Base-by-base conservation (phyloP, 805 yeast species). In the Pichia cabralensis region DNA sequence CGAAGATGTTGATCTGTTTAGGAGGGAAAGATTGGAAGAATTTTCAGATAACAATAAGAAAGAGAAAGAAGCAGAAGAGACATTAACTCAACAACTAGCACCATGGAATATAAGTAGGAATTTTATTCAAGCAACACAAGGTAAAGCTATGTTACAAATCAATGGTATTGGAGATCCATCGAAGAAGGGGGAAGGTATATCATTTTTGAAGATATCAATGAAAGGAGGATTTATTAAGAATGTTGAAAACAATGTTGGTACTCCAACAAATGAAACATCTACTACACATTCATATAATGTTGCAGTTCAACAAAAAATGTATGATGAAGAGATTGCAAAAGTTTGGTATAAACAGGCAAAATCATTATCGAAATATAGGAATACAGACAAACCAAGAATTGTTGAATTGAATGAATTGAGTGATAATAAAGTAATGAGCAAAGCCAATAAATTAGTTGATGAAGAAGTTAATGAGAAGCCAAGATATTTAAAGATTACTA, bases 161-260 rank as follows among this genome's bases (percentile, higher is more conserved):
- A 84, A 84, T 52, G 96, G 96, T 11, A 88, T 79, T 35, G 97
- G 97, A 31, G 97, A 92, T 55, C 94, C 95, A 2, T 76, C 95
- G 0, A 95, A 94, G 17, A 74, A 82, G 43, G 92, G 95, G 3
- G 81, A 84, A 44, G 95, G 89, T 0, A 82, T 82, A 45, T 84
- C 95, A 8, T 81, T 89, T 45, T 65, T 88, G 47, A 71, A 88
- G 44, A 82, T 96, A 0, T 84, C 96, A 0, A 94, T 89, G 84
- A 92, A 89, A 56, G 95, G 94, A 50, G 95, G 95, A 2, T 89
- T 89, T 56, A 52, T 55, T 22, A 52, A 46, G 27, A 50, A 43
- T 34, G 41, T 44, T 13, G 53, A 44, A 18, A 40, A 41, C 16
- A 36, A 33, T 14, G 27, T 30, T 8, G 26, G 36, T 11, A 36